Evolutionary conservation across 345 rosid species (phyloP).

Genomic region (Populus deltoides): DNA sequence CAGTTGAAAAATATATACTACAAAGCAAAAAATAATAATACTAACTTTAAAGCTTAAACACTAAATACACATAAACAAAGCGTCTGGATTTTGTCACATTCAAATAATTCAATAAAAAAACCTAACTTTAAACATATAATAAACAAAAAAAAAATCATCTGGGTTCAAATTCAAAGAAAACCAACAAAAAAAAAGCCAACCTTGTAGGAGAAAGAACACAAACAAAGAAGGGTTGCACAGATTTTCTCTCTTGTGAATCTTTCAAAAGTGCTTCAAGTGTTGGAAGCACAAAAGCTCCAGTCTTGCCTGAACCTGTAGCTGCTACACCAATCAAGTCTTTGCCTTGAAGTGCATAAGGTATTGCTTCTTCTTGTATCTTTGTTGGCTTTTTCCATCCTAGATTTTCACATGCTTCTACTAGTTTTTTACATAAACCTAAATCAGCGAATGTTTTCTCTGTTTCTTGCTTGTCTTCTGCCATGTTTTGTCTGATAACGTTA

Average conservation of each 20-base stretch:
- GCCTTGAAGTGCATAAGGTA: constrained; percentile 86
- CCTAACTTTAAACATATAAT: no score
- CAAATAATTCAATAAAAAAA: no score
- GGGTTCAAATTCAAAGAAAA: not conserved
- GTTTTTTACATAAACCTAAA: constrained; percentile 63
- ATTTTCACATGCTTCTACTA: constrained; percentile 67
- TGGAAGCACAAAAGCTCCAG: constrained; percentile 95
- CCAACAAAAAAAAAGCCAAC: constrained; percentile 21
- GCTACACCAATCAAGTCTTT: constrained; percentile 94
- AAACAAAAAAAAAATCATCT: no score
- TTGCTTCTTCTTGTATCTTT: constrained; percentile 77
- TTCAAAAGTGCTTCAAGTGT: constrained; percentile 75
- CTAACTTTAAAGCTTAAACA: no score
- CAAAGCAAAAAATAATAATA: not conserved
- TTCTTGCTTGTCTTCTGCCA: constrained; percentile 45
- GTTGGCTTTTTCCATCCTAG: constrained; percentile 77
- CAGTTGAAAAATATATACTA: not conserved
- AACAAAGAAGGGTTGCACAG: constrained; percentile 78
- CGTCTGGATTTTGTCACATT: no score
- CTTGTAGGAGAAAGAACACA: constrained; percentile 92
- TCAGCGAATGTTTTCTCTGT: constrained; percentile 64
- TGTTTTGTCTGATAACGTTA: not conserved
- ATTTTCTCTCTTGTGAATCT: constrained; percentile 38
- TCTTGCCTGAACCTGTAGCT: constrained; percentile 91
- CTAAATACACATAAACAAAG: no score